Evolutionary conservation across 768 basidiomycete species (phyloP).

Genomic region (Tremella mesenterica): DNA sequence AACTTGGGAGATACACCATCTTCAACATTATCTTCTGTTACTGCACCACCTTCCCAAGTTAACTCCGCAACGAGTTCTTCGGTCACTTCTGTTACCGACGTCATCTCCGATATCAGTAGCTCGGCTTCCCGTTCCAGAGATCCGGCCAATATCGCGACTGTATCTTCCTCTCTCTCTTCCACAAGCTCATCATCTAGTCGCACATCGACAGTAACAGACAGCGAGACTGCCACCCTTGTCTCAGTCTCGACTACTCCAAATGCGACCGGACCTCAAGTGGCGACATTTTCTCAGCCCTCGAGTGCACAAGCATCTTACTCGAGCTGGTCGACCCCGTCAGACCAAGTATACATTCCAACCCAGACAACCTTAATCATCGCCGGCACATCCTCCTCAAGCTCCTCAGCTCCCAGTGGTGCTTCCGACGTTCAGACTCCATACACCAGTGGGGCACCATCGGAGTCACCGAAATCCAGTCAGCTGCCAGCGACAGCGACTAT

Average conservation of each 20-base stretch:
- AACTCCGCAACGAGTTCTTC: background rate
- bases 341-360: slow-evolving; percentile 28
- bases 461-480: slow-evolving; percentile 2
- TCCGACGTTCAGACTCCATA: no score
- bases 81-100: background rate
- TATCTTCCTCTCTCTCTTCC: background rate
- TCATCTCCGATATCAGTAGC: background rate
- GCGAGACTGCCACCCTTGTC: slow-evolving; percentile 2
- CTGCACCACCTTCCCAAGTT: background rate
- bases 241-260: slow-evolving; percentile 15
- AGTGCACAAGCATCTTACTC: background rate
- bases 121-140: background rate
- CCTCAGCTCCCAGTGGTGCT: background rate
- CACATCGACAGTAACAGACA: background rate
- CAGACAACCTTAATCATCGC: slow-evolving; percentile 35
- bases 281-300: slow-evolving; percentile 7
- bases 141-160: background rate
- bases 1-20: background rate
- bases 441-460: background rate
- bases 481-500: slow-evolving; percentile 38
- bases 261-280: slow-evolving; percentile 12
- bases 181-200: background rate
- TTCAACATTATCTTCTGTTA: background rate
- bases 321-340: background rate
- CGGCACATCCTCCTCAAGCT: slow-evolving; percentile 3